Percentiles rank a stretch among this genome's conserved stretches.
phyloP scores from a whole-genome alignment of 1,139 yeast genomes.

The Pichia sp. region DNA sequence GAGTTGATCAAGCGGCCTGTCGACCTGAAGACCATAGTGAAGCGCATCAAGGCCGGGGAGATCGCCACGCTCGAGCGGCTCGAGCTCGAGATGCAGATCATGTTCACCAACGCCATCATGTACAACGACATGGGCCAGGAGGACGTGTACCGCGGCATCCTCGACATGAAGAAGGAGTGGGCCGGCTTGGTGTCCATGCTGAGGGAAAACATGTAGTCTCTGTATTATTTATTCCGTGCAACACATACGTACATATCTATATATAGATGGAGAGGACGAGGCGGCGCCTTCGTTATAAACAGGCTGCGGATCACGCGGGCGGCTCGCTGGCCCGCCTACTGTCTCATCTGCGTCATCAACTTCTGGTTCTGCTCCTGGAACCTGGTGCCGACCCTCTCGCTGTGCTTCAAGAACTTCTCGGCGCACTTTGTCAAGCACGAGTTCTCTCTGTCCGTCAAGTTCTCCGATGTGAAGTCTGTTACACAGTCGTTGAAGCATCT shows the following conservation, averaged over 20 bases:
- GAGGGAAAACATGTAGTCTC: slow-evolving; percentile 27
- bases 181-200: slow-evolving; percentile 48
- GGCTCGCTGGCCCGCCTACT: not conserved
- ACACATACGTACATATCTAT: not conserved
- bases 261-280: not conserved
- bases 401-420: slow-evolving; percentile 95
- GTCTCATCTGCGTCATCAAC: slow-evolving; percentile 43
- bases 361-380: slow-evolving; percentile 92
- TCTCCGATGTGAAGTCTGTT: slow-evolving; percentile 92
- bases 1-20: slow-evolving; percentile 59
- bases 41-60: slow-evolving; percentile 54
- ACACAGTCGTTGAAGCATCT: slow-evolving; percentile 97
- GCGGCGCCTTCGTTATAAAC: not conserved
- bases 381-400: slow-evolving; percentile 97
- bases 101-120: slow-evolving; percentile 85
- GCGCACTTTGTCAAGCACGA: slow-evolving; percentile 87
- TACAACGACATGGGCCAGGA: slow-evolving; percentile 59
- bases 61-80: slow-evolving; percentile 48
- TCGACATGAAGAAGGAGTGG: slow-evolving; percentile 63
- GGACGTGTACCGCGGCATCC: slow-evolving; percentile 58
- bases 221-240: not conserved
- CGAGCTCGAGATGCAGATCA: slow-evolving; percentile 64
- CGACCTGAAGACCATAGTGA: slow-evolving; percentile 61
- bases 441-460: slow-evolving; percentile 78
- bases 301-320: not conserved